A percentile compares a stretch with the other conserved stretches of the same genome.
These are phyloP conservation scores for Boehmeria nivea DNA, from an alignment of 306 rosid species.

Conservation along the genomic window DNA sequence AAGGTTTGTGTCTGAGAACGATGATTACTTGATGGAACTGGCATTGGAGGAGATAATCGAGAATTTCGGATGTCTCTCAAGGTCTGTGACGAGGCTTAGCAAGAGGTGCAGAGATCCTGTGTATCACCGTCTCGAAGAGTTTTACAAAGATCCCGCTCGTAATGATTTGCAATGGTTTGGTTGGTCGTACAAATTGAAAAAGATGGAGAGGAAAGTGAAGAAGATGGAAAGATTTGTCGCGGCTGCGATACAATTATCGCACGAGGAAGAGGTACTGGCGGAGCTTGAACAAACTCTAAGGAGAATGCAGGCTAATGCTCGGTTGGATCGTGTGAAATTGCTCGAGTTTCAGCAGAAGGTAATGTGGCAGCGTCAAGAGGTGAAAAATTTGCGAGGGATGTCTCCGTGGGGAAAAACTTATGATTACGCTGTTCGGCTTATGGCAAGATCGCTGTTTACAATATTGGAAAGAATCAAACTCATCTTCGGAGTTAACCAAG, in stretches of 20 bases:
- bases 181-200: slow-evolving; percentile 69
- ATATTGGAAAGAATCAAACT: slow-evolving; percentile 59
- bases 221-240: slow-evolving; percentile 74
- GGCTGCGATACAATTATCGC: slow-evolving; percentile 41
- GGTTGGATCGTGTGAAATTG: slow-evolving; percentile 20
- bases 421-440: slow-evolving; percentile 63
- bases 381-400: slow-evolving; percentile 44
- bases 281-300: slow-evolving; percentile 55
- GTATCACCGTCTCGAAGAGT: slow-evolving; percentile 48
- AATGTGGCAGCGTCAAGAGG: slow-evolving; percentile 57
- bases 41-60: slow-evolving; percentile 56
- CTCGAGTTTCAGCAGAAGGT: slow-evolving; percentile 53
- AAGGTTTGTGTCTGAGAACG: slow-evolving; percentile 55
- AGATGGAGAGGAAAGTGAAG: slow-evolving; percentile 81
- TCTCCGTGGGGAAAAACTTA: slow-evolving; percentile 76
- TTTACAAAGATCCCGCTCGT: slow-evolving; percentile 47
- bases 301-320: slow-evolving; percentile 41
- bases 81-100: slow-evolving; percentile 57
- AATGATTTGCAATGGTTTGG: slow-evolving; percentile 46
- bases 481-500: slow-evolving; percentile 42
- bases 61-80: slow-evolving; percentile 45
- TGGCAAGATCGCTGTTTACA: slow-evolving; percentile 73
- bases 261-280: slow-evolving; percentile 52
- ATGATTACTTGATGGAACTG: slow-evolving; percentile 53
- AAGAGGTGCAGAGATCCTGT: slow-evolving; percentile 54